Percentiles rank a stretch among this genome's conserved stretches.
Conservation (phyloP, 2,329 filamentous ascomycete genomes). For the Dothiorella sarmentorum region DNA sequence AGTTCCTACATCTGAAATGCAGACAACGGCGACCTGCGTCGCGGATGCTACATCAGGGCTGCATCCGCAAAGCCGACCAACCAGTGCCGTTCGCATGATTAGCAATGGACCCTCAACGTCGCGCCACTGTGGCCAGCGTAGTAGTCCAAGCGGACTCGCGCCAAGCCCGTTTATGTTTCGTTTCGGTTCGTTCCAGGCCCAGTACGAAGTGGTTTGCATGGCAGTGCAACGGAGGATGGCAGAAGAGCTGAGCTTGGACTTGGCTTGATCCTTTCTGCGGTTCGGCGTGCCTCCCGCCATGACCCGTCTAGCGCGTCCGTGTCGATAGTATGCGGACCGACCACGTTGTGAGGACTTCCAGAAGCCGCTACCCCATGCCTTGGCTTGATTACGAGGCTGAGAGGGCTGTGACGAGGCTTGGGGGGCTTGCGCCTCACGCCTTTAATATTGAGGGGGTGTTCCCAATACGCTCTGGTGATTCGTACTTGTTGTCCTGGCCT, state of each 20-base stretch:
- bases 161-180: background rate
- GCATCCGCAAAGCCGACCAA: background rate
- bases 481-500: background rate
- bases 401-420: slow-evolving; percentile 5
- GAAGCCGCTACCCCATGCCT: background rate
- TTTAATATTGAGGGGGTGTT: background rate
- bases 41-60: slow-evolving; percentile 6
- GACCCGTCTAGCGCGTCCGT: background rate
- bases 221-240: background rate
- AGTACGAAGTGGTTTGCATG: background rate
- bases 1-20: slow-evolving; percentile 18
- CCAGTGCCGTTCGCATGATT: slow-evolving; percentile 10
- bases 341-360: background rate
- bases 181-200: background rate
- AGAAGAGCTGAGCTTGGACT: too few relatives aligned
- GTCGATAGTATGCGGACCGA: background rate
- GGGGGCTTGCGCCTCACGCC: slow-evolving; percentile 5
- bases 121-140: slow-evolving; percentile 3
- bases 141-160: background rate
- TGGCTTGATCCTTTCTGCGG: background rate
- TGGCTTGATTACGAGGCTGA: slow-evolving; percentile 6
- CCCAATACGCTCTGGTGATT: background rate
- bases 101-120: background rate
- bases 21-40: slow-evolving; percentile 11
- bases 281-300: background rate